Evolutionary conservation across 2,329 filamentous ascomycete genomes (phyloP).

Genomic region (Myrmaecium sp.): DNA sequence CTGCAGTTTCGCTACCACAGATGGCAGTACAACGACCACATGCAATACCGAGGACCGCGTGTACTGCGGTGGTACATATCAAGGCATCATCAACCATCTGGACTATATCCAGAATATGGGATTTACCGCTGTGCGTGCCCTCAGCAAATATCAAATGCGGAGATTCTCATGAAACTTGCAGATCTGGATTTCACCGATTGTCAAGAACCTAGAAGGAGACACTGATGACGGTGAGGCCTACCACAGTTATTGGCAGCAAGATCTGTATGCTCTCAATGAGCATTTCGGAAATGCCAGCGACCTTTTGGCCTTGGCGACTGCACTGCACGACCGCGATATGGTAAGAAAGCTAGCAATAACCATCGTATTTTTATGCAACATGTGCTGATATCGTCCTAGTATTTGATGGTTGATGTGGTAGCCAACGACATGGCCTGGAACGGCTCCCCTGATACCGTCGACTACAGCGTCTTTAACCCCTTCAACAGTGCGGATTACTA

Average conservation of each 20-base stretch:
- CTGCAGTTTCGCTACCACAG: slow-evolving; percentile 19
- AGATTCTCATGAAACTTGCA: slow-evolving; percentile 5
- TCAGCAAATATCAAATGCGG: no score
- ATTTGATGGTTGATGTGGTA: slow-evolving; percentile 45
- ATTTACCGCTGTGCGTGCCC: slow-evolving; percentile 34
- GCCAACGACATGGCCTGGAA: slow-evolving; percentile 40
- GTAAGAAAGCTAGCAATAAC: slow-evolving; percentile 11
- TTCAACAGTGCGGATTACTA: slow-evolving; percentile 43
- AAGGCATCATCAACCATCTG: slow-evolving; percentile 39
- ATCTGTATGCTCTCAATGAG: slow-evolving; percentile 37
- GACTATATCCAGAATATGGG: slow-evolving; percentile 48
- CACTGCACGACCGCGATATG: slow-evolving; percentile 39
- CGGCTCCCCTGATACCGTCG: slow-evolving; percentile 29
- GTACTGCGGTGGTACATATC: slow-evolving; percentile 46
- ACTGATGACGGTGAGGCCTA: slow-evolving; percentile 28
- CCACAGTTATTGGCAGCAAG: slow-evolving; percentile 36
- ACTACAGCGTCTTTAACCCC: slow-evolving; percentile 36
- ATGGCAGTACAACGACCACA: slow-evolving; percentile 21
- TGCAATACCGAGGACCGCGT: slow-evolving; percentile 17
- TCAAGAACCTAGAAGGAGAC: slow-evolving; percentile 22
- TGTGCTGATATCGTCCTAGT: slow-evolving; percentile 13
- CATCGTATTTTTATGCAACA: background rate
- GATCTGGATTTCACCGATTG: slow-evolving; percentile 33
- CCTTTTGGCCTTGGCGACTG: slow-evolving; percentile 37
- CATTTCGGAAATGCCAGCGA: slow-evolving; percentile 44